Evolutionary conservation across 208 protist genomes (phyloP).

Genomic region (Leishmania braziliensis): DNA sequence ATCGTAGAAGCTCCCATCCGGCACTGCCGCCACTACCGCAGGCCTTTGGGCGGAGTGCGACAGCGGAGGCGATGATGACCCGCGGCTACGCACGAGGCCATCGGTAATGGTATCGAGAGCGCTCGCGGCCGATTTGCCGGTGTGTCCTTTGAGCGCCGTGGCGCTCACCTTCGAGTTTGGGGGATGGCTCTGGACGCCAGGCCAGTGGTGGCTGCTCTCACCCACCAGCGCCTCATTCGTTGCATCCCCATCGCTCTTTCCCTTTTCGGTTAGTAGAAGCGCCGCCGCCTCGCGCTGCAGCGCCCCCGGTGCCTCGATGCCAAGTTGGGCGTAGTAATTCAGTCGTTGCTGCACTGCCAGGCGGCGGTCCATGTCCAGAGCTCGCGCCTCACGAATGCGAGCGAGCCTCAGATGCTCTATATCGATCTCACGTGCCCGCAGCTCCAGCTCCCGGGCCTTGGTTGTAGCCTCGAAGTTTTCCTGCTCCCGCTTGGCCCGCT

Average conservation of each 20-base stretch:
- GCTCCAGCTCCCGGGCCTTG: slow-evolving; percentile 48
- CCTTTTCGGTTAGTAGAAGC: slow-evolving; percentile 3
- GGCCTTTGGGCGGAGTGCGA: background rate
- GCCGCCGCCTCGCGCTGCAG: slow-evolving; percentile 30
- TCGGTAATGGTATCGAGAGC: background rate
- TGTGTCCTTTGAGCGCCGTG: background rate
- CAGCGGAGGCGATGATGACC: slow-evolving; percentile 1
- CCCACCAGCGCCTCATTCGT: background rate
- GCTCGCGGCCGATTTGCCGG: background rate
- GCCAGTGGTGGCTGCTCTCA: background rate
- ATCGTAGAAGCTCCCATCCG: slow-evolving; percentile 45
- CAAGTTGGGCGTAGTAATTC: slow-evolving; percentile 47
- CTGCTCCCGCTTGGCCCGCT: slow-evolving; percentile 51
- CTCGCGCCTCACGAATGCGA: slow-evolving; percentile 43
- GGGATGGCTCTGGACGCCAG: background rate
- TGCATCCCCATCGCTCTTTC: background rate
- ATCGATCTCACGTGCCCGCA: slow-evolving; percentile 59
- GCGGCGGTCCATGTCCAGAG: slow-evolving; percentile 42
- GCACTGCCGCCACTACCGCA: slow-evolving; percentile 12
- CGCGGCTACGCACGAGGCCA: slow-evolving; percentile 22
- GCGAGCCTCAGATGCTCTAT: slow-evolving; percentile 53
- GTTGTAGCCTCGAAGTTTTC: slow-evolving; percentile 41
- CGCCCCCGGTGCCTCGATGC: slow-evolving; percentile 24
- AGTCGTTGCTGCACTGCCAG: slow-evolving; percentile 44
- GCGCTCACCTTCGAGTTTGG: background rate